Conservation (phyloP, 352 stramenopile species). For the Elongisporangium prolatum region DNA sequence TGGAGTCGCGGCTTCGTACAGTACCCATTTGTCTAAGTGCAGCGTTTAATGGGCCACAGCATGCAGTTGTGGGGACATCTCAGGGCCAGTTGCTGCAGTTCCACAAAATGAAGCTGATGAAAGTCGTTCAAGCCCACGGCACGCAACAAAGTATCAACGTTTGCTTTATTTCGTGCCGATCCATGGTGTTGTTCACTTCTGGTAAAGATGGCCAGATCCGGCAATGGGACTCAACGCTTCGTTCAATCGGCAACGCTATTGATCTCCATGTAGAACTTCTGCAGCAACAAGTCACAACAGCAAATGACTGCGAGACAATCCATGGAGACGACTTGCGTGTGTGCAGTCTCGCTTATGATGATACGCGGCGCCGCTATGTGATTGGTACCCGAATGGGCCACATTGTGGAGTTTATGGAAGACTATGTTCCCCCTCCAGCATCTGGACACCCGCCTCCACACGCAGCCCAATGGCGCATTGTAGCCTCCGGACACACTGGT, state of each 20-base stretch:
- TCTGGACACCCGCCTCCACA: not conserved
- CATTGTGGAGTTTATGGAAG: conserved; percentile 49
- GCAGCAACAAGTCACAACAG: conserved; percentile 1
- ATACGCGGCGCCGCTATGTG: conserved; percentile 34
- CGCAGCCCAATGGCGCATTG: conserved; percentile 15
- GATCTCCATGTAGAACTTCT: conserved; percentile 41
- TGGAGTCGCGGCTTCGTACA: conserved; percentile 34
- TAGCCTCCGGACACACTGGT: conserved; percentile 44
- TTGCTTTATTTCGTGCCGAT: conserved; percentile 48
- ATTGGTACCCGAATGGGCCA: conserved; percentile 52
- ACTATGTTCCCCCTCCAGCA: not conserved
- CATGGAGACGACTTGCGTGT: conserved; percentile 67
- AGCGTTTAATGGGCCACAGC: conserved; percentile 51
- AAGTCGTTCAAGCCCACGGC: conserved; percentile 57
- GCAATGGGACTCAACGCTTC: conserved; percentile 79
- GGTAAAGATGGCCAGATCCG: conserved; percentile 72
- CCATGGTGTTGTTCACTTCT: conserved; percentile 75
- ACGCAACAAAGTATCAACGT: conserved; percentile 48
- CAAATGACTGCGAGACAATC: conserved; percentile 7
- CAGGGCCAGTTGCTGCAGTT: conserved; percentile 67
- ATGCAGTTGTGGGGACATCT: conserved; percentile 56
- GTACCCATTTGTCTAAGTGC: conserved; percentile 43
- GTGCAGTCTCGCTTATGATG: conserved; percentile 65
- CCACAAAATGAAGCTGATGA: conserved; percentile 46
- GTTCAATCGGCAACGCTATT: conserved; percentile 59